phyloP scores from a whole-genome alignment of 331 rosid genomes.

The Stylosanthes scabra region DNA sequence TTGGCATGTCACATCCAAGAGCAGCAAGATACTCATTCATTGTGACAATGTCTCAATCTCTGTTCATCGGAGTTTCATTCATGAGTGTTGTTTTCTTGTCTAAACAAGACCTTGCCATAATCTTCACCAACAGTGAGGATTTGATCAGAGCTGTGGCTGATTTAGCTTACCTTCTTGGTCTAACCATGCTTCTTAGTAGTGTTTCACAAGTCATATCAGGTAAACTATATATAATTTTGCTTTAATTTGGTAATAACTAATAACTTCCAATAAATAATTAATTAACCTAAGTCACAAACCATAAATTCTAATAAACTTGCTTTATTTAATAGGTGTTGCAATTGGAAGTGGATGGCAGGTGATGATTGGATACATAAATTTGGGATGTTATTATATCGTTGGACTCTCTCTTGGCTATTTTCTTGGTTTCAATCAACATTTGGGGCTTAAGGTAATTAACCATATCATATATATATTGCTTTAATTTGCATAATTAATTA shows the following conservation, averaged over 20 bases:
- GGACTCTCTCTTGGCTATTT: conserved; percentile 71
- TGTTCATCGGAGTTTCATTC: conserved; percentile 59
- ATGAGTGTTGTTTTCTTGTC: conserved; percentile 53
- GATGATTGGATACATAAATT: conserved; percentile 68
- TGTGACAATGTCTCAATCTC: conserved; percentile 64
- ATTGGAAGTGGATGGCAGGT: conserved; percentile 88
- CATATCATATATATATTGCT: too few species aligned
- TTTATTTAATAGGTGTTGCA: conserved; percentile 60
- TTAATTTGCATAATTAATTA: too few species aligned
- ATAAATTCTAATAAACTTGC: background rate
- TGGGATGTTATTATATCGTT: conserved; percentile 68
- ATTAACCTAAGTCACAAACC: too few species aligned
- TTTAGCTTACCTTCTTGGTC: conserved; percentile 68
- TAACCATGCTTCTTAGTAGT: conserved; percentile 67
- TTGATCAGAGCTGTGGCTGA: conserved; percentile 29
- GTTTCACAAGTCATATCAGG: conserved; percentile 77
- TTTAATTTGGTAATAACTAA: too few species aligned
- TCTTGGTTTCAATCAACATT: conserved; percentile 58
- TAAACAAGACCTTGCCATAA: conserved; percentile 44
- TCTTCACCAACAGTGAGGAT: conserved; percentile 37
- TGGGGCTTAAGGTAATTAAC: conserved; percentile 63
- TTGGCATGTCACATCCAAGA: conserved; percentile 76
- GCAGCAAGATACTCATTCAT: conserved; percentile 70
- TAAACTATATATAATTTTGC: background rate
- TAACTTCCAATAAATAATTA: too few species aligned